phyloP scores from a whole-genome alignment of 2,329 filamentous ascomycete species.

The Colletotrichum sp. region DNA sequence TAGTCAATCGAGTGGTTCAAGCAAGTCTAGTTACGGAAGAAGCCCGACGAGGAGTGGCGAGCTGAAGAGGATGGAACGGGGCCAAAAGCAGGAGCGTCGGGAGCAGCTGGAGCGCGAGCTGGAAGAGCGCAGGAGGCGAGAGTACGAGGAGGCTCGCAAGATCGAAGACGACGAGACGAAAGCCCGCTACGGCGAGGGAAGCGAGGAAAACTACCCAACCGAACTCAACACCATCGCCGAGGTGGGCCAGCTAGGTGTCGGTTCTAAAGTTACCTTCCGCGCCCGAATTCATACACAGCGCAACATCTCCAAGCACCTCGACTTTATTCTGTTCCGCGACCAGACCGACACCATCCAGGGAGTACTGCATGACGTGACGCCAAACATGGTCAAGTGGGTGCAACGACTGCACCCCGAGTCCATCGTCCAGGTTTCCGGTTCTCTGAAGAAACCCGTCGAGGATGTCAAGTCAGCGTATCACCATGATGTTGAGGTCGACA shows the following conservation, averaged over 20 bases:
- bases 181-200: slow-evolving; percentile 4
- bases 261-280: slow-evolving; percentile 45
- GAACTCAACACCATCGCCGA: slow-evolving; percentile 18
- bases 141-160: slow-evolving; percentile 12
- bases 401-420: slow-evolving; percentile 82
- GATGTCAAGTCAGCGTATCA: slow-evolving; percentile 78
- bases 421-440: slow-evolving; percentile 77
- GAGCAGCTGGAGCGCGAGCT: slow-evolving; percentile 9
- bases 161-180: slow-evolving; percentile 13
- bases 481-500: slow-evolving; percentile 76
- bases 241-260: slow-evolving; percentile 22
- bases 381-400: slow-evolving; percentile 85
- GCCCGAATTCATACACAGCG: slow-evolving; percentile 78
- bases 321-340: slow-evolving; percentile 87
- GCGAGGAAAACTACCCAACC: slow-evolving; percentile 5
- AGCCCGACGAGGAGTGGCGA: slow-evolving; percentile 5
- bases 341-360: slow-evolving; percentile 85
- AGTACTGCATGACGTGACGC: slow-evolving; percentile 63
- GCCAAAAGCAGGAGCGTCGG: neutral
- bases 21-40: slow-evolving; percentile 4
- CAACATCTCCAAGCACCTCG: slow-evolving; percentile 80
- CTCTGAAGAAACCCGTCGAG: slow-evolving; percentile 75
- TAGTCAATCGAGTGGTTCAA: neutral
- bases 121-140: neutral
- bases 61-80: slow-evolving; percentile 6